These are phyloP conservation scores for Sporothrix sp. DNA, from an alignment of 2,329 filamentous ascomycete genomes.

Conservation along the genomic window DNA sequence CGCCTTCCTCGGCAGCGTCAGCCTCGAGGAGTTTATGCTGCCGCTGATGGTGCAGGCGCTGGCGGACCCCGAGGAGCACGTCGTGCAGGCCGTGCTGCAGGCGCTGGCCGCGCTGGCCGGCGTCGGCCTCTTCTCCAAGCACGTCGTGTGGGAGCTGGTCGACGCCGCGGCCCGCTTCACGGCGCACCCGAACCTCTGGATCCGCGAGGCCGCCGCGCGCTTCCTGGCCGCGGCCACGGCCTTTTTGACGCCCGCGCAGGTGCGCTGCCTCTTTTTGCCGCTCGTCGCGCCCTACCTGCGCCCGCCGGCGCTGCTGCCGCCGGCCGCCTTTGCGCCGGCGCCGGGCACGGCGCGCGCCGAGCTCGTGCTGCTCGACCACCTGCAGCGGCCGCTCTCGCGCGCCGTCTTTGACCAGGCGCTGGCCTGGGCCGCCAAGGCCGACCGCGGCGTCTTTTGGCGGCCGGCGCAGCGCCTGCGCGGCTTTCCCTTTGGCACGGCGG, in stretches of 20 bases:
- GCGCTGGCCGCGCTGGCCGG: slow-evolving; percentile 82
- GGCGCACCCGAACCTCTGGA: slow-evolving; percentile 92
- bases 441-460: slow-evolving; percentile 83
- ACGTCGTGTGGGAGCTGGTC: slow-evolving; percentile 78
- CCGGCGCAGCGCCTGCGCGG: slow-evolving; percentile 56
- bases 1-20: slow-evolving; percentile 78
- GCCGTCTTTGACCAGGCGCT: slow-evolving; percentile 76
- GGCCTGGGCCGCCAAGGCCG: slow-evolving; percentile 73
- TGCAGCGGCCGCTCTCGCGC: slow-evolving; percentile 74
- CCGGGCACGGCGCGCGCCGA: slow-evolving; percentile 36
- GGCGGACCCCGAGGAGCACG: slow-evolving; percentile 86
- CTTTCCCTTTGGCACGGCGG: slow-evolving; percentile 52
- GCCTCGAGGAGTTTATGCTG: slow-evolving; percentile 87
- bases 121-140: slow-evolving; percentile 75
- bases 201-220: slow-evolving; percentile 77
- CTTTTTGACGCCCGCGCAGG: slow-evolving; percentile 69
- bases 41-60: slow-evolving; percentile 93
- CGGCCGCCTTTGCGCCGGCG: slow-evolving; percentile 18
- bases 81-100: slow-evolving; percentile 81
- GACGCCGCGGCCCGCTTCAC: slow-evolving; percentile 76
- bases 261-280: slow-evolving; percentile 73
- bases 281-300: slow-evolving; percentile 76
- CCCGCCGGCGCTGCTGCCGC: slow-evolving; percentile 51
- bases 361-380: slow-evolving; percentile 62
- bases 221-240: slow-evolving; percentile 70